Base-by-base conservation (phyloP, 129 eudicot species). In the Helianthus tuberosus region DNA sequence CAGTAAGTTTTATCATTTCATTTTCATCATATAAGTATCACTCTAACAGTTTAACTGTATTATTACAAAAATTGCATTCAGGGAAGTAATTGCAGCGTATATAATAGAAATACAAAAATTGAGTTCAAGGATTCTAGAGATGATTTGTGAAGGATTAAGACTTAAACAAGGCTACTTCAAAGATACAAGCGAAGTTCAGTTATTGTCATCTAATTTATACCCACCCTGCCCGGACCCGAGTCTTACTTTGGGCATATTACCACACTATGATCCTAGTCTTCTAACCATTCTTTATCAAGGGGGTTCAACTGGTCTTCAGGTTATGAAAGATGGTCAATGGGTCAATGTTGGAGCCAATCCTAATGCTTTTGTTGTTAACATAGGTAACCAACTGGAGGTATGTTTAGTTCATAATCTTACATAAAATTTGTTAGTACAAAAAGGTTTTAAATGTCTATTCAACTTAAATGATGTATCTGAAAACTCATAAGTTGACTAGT, bases 181-280 rank as follows among this genome's bases (percentile, higher is more conserved):
- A 3, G 78, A 67, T 63, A 54, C 54, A n/a, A 80, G 96, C 60
- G 85, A 82, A 70, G 78, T 78, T 27, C 92, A 82, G 39, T 61
- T 89, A 65, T 39, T 93, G 74, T 71, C 86, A 3, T 80, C 77
- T 0, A 85, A 83, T 72, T 69, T 75, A 73, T 93, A 93, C 76
- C 98, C 95, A 0, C 91, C 92, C 0, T 89, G 98, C 77, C 96
- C 98, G 3, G 89, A 89, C 75, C 98, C 98, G 23, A 93, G 85
- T 76, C 68, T 84, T 48, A 82, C 96, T 9, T 50, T 89, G 74
- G 96, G 96, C 50, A 38, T 88, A 63, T 36, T 81, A 55, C 77
- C 69, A 32, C 98, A 89, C 77, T 47, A 68, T 29, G 96, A 89
- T 66, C 88, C 92, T 5, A 81, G 88, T 79, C 71, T 89, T 48